Evolutionary conservation across 2,329 filamentous ascomycete species (phyloP), one percentile per base, ranked within the genome.

Genomic region (Teratosphaeria destructans): DNA sequence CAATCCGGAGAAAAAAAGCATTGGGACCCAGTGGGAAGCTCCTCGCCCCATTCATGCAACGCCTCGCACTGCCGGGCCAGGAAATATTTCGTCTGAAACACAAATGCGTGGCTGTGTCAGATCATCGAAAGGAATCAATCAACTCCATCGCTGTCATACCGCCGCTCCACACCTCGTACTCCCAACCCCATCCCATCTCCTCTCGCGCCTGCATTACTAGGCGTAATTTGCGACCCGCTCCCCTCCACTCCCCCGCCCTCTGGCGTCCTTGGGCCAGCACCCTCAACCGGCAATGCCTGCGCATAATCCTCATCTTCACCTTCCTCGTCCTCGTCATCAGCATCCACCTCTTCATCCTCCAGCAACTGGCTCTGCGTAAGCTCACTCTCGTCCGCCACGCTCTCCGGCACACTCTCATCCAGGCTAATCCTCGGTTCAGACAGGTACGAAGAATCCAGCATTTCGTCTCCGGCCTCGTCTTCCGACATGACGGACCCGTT

Each of bases 391-490:
- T 57, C 62, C 47, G 39, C 43, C 56, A 55, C 16, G 34, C 54
- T 57, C 56, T 54, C 58, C n/a, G 12, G 3, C 35, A 62, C 23
- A 55, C 52, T 56, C 43, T 62, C 62, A n/a, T 65, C 63, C 49
- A 66, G 52, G 52, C 63, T 64, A 8, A 57, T 19, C 35, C 63
- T 29, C 2, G 52, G 56, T 3, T 64, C 64, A 27, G 58, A 59
- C 29, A 68, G 35, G 52, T 65, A 66, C 16, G 59, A 60, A n/a
- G 67, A 65, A 27, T 60, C 39, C 61, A 66, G 62, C 19, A 65
- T 23, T 8, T 57, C 67, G 54, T 68, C 64, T 16, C 64, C 68
- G 0, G 66, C 69, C 43, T 72, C 71, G 56, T 72, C 71, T 56
- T 73, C 71, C 37, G 65, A 68, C 14, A 72, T 54, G 1, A 71